These are phyloP conservation scores for Aureobasidium lini DNA, from an alignment of 2,329 filamentous ascomycete species.

Conservation along the genomic window DNA sequence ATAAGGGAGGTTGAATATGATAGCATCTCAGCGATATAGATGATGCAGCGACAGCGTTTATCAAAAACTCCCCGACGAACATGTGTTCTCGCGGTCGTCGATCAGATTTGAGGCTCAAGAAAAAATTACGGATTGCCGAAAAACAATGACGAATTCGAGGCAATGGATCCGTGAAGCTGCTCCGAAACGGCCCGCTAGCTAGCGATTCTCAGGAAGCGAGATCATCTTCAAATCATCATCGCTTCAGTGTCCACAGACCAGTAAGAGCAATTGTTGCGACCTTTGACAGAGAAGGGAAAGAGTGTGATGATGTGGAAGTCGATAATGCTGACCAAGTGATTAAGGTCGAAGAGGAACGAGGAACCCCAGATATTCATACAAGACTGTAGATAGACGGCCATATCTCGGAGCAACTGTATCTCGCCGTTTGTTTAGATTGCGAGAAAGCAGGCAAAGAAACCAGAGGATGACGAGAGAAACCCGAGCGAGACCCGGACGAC, in stretches of 20 bases:
- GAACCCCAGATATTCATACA: not conserved
- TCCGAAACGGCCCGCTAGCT: slow-evolving; percentile 5
- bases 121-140: not conserved
- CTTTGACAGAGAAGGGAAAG: not conserved
- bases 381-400: not conserved
- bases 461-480: not conserved
- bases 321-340: not conserved
- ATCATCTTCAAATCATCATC: not conserved
- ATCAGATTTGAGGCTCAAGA: not conserved
- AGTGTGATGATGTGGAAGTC: not conserved
- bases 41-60: not conserved
- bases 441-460: not conserved
- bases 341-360: not conserved
- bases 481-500: slow-evolving; percentile 1
- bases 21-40: no score
- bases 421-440: slow-evolving; percentile 2
- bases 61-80: not conserved
- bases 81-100: not conserved
- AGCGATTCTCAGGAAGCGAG: not conserved
- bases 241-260: not conserved
- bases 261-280: no score
- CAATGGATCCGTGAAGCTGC: not conserved
- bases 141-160: slow-evolving; percentile 1
- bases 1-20: no score
- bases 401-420: slow-evolving; percentile 3